These are phyloP conservation scores for Astrephomene gubernaculifera DNA, from an alignment of 139 green algal genomes.

Conservation along the genomic window DNA sequence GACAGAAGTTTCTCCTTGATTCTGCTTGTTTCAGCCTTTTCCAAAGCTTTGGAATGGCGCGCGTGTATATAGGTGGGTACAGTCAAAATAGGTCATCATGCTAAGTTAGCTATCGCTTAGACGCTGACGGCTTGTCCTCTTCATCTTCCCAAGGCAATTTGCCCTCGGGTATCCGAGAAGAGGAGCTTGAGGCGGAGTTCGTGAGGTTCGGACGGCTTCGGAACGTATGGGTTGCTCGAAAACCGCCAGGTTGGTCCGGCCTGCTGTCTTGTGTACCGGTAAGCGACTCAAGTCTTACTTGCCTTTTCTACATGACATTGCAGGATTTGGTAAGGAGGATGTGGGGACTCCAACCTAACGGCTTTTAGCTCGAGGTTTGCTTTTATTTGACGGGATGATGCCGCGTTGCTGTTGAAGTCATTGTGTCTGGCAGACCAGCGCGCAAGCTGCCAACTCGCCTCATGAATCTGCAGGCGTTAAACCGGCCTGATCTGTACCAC, in stretches of 20 bases:
- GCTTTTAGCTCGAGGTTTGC: neutral
- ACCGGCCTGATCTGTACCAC: no score
- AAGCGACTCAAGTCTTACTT: neutral
- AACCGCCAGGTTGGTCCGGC: neutral
- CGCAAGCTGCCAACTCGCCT: no score
- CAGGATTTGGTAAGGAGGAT: slow-evolving; percentile 30
- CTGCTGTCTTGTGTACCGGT: neutral
- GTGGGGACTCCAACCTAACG: no score
- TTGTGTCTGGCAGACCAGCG: no score
- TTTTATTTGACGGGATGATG: no score
- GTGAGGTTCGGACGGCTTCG: slow-evolving; percentile 47
- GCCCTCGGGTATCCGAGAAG: slow-evolving; percentile 41
- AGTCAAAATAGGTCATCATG: no score
- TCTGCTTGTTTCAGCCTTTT: no score
- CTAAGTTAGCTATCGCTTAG: no score
- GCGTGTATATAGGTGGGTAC: slow-evolving; percentile 29
- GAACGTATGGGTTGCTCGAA: slow-evolving; percentile 58
- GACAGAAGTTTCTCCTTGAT: no score
- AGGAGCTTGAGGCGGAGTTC: slow-evolving; percentile 60
- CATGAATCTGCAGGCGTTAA: no score
- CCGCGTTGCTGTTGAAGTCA: no score
- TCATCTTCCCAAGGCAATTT: slow-evolving; percentile 44
- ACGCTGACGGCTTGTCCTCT: neutral
- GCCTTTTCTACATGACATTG: neutral
- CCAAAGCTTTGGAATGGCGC: slow-evolving; percentile 7